phyloP scores from a whole-genome alignment of 169 alveolate genomes.

The Plasmodium yoelii region DNA sequence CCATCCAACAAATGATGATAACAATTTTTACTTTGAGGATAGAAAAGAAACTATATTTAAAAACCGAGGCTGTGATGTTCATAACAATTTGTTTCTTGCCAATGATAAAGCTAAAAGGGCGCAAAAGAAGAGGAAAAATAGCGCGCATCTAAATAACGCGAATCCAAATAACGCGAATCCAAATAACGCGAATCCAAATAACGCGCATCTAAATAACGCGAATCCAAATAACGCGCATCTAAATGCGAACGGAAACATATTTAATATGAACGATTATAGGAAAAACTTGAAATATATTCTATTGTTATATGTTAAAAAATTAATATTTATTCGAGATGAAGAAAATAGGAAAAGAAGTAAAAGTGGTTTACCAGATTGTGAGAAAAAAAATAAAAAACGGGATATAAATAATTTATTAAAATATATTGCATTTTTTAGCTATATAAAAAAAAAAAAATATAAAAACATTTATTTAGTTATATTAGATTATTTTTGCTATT shows the following conservation, averaged over 20 bases:
- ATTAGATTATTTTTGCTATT: slow-evolving; percentile 25
- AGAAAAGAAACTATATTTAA: too few relatives aligned
- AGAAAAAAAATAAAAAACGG: not conserved
- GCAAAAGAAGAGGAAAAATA: not conserved
- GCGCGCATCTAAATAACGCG: too few relatives aligned
- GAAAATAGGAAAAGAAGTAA: not conserved
- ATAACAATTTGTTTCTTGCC: too few relatives aligned
- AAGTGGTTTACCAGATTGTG: not conserved
- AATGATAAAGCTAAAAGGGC: not conserved
- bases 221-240: too few relatives aligned
- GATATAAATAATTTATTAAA: slow-evolving; percentile 4
- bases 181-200: too few relatives aligned
- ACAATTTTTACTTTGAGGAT: too few relatives aligned
- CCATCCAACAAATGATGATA: too few relatives aligned
- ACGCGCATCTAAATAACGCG: too few relatives aligned
- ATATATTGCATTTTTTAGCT: slow-evolving; percentile 30
- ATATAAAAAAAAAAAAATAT: slow-evolving; percentile 7
- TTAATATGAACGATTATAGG: slow-evolving; percentile 7
- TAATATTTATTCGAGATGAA: slow-evolving; percentile 13
- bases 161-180: too few relatives aligned
- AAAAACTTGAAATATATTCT: slow-evolving; percentile 29
- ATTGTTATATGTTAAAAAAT: slow-evolving; percentile 50
- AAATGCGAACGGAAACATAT: slow-evolving; percentile 8
- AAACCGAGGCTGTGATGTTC: too few relatives aligned
- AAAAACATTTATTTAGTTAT: slow-evolving; percentile 9